Conservation (phyloP, 2,329 filamentous ascomycete genomes). For the Neoascochyta sp. region DNA sequence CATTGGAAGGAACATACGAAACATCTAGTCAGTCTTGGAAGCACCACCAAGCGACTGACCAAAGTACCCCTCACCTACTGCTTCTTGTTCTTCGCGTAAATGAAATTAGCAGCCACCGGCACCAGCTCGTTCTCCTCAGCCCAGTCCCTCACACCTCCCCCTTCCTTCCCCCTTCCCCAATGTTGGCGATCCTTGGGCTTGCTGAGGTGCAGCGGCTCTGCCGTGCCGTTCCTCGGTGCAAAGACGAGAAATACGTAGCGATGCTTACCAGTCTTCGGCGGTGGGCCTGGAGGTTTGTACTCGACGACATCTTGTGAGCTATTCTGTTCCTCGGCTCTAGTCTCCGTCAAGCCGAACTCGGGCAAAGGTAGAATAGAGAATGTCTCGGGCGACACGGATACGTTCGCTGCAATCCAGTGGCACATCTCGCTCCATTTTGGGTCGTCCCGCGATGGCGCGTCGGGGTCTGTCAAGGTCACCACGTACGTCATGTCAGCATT, state of each 20-base stretch:
- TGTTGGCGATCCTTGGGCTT: constrained; percentile 50
- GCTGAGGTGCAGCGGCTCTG: constrained; percentile 40
- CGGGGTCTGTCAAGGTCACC: constrained; percentile 55
- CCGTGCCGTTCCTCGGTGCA: constrained; percentile 45
- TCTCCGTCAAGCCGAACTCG: constrained; percentile 13
- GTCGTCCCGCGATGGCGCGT: constrained; percentile 53
- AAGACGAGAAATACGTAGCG: constrained; percentile 56
- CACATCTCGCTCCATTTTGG: constrained; percentile 57
- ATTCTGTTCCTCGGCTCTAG: constrained; percentile 7
- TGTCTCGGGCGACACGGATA: constrained; percentile 23
- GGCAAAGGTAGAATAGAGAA: constrained; percentile 27
- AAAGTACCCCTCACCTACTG: too few species aligned
- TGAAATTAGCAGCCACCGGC: constrained; percentile 47
- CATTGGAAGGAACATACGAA: too few species aligned
- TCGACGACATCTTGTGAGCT: constrained; percentile 41
- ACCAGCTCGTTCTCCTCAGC: constrained; percentile 47
- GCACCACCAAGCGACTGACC: too few species aligned
- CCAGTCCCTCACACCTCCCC: constrained; percentile 52
- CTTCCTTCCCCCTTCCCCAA: constrained; percentile 52
- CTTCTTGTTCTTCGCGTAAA: constrained; percentile 49
- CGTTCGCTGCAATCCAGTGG: constrained; percentile 50
- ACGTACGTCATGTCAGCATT: constrained; percentile 42
- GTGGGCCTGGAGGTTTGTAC: constrained; percentile 55
- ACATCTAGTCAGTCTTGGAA: too few species aligned
- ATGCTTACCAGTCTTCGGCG: constrained; percentile 54